phyloP scores from a whole-genome alignment of 495 filamentous ascomycete species.

The Cercophora newfieldiana region DNA sequence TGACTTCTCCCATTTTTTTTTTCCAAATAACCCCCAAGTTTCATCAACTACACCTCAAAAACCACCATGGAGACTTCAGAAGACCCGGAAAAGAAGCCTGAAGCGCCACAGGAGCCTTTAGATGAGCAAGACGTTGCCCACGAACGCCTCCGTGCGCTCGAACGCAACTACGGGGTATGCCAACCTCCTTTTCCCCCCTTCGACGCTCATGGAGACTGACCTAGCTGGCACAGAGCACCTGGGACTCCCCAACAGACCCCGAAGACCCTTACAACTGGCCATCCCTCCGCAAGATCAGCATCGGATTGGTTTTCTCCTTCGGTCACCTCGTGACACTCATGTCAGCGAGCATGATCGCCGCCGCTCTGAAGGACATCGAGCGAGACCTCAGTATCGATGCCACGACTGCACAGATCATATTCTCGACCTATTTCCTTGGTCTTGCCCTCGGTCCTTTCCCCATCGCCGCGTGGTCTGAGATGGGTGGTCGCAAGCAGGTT shows the following conservation, averaged over 20 bases:
- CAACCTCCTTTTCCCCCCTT: too few relatives aligned
- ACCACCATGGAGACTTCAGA: too few relatives aligned
- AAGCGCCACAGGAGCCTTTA: too few relatives aligned
- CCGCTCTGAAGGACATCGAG: slow-evolving; percentile 38
- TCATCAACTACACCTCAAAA: too few relatives aligned
- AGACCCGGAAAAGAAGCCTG: too few relatives aligned
- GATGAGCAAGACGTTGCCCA: too few relatives aligned
- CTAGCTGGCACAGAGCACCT: slow-evolving; percentile 53
- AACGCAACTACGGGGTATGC: too few relatives aligned
- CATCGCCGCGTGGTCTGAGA: slow-evolving; percentile 42
- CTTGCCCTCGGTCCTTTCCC: slow-evolving; percentile 48
- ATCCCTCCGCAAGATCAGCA: slow-evolving; percentile 55
- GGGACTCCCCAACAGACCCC: slow-evolving; percentile 58
- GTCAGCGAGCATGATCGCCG: slow-evolving; percentile 39
- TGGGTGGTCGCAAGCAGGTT: slow-evolving; percentile 36
- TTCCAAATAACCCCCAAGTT: too few relatives aligned
- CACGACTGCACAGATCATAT: slow-evolving; percentile 34
- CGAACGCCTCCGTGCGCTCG: too few relatives aligned
- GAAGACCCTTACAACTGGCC: slow-evolving; percentile 62
- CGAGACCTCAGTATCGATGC: slow-evolving; percentile 38
- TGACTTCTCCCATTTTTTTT: too few relatives aligned
- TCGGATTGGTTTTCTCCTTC: slow-evolving; percentile 52
- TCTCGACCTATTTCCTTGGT: slow-evolving; percentile 58
- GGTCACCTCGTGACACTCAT: slow-evolving; percentile 33
- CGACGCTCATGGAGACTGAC: too few relatives aligned